Evolutionary conservation across 2,329 filamentous ascomycete genomes (phyloP).

Genomic region (Clonostachys solani): DNA sequence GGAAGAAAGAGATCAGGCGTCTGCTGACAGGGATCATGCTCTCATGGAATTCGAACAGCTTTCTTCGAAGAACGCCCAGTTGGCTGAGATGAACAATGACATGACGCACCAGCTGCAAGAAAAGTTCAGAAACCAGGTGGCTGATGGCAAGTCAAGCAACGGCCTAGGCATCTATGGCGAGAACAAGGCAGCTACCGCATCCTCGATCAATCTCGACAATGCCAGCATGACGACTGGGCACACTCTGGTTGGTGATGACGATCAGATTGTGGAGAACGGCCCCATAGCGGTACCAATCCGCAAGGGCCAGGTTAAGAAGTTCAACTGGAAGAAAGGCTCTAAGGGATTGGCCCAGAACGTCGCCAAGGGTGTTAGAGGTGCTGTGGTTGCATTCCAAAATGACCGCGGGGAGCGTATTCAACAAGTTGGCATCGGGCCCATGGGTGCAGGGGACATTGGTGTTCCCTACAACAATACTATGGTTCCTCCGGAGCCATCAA

Average conservation of each 20-base stretch:
- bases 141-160: conserved; percentile 42
- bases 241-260: conserved; percentile 58
- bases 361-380: conserved; percentile 88
- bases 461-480: conserved; percentile 69
- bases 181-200: conserved; percentile 43
- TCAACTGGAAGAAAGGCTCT: conserved; percentile 97
- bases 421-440: conserved; percentile 35
- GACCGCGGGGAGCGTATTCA: conserved; percentile 53
- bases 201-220: conserved; percentile 46
- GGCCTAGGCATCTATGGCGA: conserved; percentile 55
- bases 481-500: conserved; percentile 41
- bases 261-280: conserved; percentile 62
- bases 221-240: conserved; percentile 52
- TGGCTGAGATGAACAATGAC: conserved; percentile 93
- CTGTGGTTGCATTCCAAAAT: conserved; percentile 70
- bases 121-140: conserved; percentile 75
- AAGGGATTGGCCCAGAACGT: conserved; percentile 93
- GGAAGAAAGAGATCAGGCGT: conserved; percentile 79
- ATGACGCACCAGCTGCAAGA: conserved; percentile 92
- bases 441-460: conserved; percentile 61
- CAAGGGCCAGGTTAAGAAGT: conserved; percentile 92
- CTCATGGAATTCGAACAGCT: conserved; percentile 95
- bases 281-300: conserved; percentile 95
- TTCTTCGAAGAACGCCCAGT: conserved; percentile 88
- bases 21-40: conserved; percentile 85